These are phyloP conservation scores for Pythium plurisporium DNA, from an alignment of 352 stramenopile genomes.

Conservation along the genomic window DNA sequence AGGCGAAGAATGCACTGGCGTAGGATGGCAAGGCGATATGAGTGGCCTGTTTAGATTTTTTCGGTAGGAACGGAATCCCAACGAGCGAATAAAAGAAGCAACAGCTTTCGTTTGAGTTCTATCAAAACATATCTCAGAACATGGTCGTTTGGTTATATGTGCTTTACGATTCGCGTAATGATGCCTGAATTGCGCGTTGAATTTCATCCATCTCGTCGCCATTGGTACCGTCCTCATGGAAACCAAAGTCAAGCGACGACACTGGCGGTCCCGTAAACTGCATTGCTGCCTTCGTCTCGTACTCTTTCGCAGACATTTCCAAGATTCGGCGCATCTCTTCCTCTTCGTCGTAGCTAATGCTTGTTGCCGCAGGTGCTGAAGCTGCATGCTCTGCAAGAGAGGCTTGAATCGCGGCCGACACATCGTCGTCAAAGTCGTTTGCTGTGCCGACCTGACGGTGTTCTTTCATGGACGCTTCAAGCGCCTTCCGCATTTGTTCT, in stretches of 20 bases:
- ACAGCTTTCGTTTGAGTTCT: no score
- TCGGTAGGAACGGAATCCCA: not conserved
- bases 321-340: conserved; percentile 52
- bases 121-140: not conserved
- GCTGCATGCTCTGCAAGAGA: conserved; percentile 33
- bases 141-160: not conserved
- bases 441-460: not conserved
- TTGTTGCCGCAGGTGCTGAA: not conserved
- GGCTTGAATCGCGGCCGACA: conserved; percentile 64
- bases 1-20: not conserved
- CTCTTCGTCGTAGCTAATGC: conserved; percentile 38
- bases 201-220: conserved; percentile 74
- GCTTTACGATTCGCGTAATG: conserved; percentile 44
- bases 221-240: conserved; percentile 12
- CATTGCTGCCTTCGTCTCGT: conserved; percentile 11
- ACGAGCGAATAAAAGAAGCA: no score
- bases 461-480: conserved; percentile 56
- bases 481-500: conserved; percentile 61
- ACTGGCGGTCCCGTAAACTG: not conserved
- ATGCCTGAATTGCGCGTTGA: conserved; percentile 78
- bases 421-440: conserved; percentile 44
- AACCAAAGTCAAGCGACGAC: conserved; percentile 3
- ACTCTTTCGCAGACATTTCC: conserved; percentile 60
- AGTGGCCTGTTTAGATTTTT: conserved; percentile 8
- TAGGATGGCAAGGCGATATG: no score